A percentile compares a stretch with the other conserved stretches of the same genome.
phyloP scores from a whole-genome alignment of 768 basidiomycete species.

The Suillus weaverae region DNA sequence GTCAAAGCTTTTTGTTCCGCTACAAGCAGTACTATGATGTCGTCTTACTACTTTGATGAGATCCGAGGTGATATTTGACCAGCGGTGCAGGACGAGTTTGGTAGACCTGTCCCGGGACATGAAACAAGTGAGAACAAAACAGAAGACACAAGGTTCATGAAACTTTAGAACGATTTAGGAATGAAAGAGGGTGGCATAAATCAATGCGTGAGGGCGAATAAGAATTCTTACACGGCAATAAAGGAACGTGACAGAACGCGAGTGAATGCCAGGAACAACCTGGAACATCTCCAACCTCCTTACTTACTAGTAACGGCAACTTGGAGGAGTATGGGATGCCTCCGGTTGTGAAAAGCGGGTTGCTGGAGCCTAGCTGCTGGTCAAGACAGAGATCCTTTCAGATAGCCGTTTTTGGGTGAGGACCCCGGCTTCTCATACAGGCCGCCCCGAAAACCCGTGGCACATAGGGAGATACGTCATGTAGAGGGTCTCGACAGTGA shows the following conservation, averaged over 20 bases:
- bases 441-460: neutral
- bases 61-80: constrained; percentile 33
- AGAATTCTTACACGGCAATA: constrained; percentile 10
- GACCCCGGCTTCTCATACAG: constrained; percentile 3
- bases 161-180: constrained; percentile 35
- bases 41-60: constrained; percentile 24
- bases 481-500: no score
- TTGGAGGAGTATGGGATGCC: neutral
- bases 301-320: constrained; percentile 6
- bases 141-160: constrained; percentile 25
- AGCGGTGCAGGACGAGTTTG: constrained; percentile 34
- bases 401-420: constrained; percentile 15
- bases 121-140: constrained; percentile 25
- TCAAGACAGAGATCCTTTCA: constrained; percentile 16
- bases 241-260: constrained; percentile 7
- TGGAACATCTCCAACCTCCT: neutral
- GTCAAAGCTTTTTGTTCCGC: constrained; percentile 25
- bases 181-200: constrained; percentile 24
- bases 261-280: constrained; percentile 19
- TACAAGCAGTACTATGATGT: constrained; percentile 20
- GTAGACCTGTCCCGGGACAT: constrained; percentile 32
- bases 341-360: no score
- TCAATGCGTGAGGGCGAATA: constrained; percentile 14
- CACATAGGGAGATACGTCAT: neutral
- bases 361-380: neutral